These are phyloP conservation scores for Biscogniauxia marginata DNA, from an alignment of 2,329 filamentous ascomycete species.

Conservation along the genomic window DNA sequence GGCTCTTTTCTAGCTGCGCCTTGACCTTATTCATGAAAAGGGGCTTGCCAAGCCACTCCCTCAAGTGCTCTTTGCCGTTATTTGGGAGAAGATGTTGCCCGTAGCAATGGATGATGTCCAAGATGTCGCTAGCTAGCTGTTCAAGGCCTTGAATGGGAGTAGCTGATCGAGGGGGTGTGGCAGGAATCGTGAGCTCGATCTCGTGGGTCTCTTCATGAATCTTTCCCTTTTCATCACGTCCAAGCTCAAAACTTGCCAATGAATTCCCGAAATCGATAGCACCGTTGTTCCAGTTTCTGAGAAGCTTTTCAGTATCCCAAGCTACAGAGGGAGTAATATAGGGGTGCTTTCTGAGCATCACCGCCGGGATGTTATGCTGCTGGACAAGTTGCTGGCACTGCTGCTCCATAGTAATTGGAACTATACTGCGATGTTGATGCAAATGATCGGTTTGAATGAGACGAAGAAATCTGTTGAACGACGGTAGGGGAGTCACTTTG, in stretches of 20 bases:
- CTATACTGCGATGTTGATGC: neutral
- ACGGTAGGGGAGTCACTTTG: neutral
- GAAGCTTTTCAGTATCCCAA: neutral
- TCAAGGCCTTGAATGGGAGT: neutral
- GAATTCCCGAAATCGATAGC: neutral
- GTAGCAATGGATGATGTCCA: conserved; percentile 2
- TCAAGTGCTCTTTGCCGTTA: neutral
- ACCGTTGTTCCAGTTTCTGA: neutral
- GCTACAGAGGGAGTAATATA: neutral
- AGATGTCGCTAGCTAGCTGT: conserved; percentile 1
- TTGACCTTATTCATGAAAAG: conserved; percentile 3
- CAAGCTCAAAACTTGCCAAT: neutral
- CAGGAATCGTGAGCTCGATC: neutral
- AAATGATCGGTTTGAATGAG: neutral
- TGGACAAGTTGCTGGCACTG: neutral
- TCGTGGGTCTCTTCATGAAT: conserved; percentile 1
- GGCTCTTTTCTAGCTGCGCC: neutral
- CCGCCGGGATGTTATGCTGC: neutral
- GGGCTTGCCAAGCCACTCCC: neutral
- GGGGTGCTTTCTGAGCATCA: neutral
- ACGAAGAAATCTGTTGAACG: neutral
- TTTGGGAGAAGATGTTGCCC: neutral
- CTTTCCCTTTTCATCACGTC: neutral
- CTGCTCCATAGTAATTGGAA: neutral
- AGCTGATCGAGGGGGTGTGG: neutral